These are phyloP conservation scores for Alternaria ventricosa DNA, from an alignment of 2,329 filamentous ascomycete species.

Conservation along the genomic window DNA sequence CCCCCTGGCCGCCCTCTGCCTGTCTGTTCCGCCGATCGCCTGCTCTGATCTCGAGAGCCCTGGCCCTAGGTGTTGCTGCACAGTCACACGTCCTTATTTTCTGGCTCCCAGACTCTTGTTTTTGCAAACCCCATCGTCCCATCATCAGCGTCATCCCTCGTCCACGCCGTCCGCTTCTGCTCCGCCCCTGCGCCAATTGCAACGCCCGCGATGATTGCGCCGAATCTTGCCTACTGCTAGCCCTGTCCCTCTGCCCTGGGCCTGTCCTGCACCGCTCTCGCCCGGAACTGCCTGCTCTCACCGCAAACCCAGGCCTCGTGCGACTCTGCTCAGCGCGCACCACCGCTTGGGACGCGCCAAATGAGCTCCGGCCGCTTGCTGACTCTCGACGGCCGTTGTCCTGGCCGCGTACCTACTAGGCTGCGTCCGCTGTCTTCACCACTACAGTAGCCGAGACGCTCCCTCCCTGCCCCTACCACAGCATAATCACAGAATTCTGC, in stretches of 20 bases:
- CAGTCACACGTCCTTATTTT: slow-evolving; percentile 11
- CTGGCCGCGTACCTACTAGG: slow-evolving; percentile 34
- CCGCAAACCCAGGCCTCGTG: slow-evolving; percentile 17
- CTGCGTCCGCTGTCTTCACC: slow-evolving; percentile 25
- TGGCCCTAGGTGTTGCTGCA: slow-evolving; percentile 4
- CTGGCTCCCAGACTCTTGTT: slow-evolving; percentile 17
- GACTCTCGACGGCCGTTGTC: slow-evolving; percentile 37
- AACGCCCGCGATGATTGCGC: slow-evolving; percentile 27
- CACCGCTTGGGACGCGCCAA: slow-evolving; percentile 33
- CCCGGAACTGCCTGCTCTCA: slow-evolving; percentile 12
- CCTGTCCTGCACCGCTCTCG: slow-evolving; percentile 20
- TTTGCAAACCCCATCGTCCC: slow-evolving; percentile 5
- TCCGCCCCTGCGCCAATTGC: slow-evolving; percentile 12
- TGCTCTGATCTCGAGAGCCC: slow-evolving; percentile 12
- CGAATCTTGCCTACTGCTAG: slow-evolving; percentile 26
- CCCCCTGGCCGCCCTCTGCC: not conserved
- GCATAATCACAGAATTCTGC: slow-evolving; percentile 33
- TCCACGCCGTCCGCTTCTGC: not conserved
- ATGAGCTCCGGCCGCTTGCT: slow-evolving; percentile 34
- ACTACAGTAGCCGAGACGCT: slow-evolving; percentile 25
- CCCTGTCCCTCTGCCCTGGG: slow-evolving; percentile 16
- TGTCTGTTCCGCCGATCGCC: slow-evolving; percentile 9
- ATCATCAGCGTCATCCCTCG: slow-evolving; percentile 4
- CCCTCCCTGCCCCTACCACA: slow-evolving; percentile 24
- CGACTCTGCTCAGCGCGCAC: slow-evolving; percentile 20